Evolutionary conservation across 202 grass and related monocot genomes (phyloP).

Genomic region (Schoenoplectus triqueter): DNA sequence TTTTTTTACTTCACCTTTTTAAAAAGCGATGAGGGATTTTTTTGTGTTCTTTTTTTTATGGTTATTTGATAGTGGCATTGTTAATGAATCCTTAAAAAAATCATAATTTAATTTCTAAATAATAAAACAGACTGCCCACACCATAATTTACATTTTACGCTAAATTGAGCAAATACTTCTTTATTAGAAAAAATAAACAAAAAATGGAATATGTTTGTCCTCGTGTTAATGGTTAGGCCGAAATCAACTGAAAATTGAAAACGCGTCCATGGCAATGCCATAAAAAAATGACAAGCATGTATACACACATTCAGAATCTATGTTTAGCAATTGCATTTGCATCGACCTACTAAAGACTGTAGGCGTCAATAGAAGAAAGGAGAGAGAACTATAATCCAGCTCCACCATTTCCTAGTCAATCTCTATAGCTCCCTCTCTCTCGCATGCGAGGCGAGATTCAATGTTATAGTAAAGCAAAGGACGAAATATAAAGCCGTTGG

Average conservation of each 20-base stretch:
- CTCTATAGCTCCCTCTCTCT: background rate
- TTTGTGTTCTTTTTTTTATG: background rate
- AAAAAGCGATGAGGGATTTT: background rate
- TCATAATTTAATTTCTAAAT: background rate
- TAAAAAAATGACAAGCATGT: background rate
- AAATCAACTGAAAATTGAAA: constrained; percentile 14
- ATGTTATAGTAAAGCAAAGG: background rate
- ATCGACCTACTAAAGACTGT: constrained; percentile 9
- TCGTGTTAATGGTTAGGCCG: constrained; percentile 3
- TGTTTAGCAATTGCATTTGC: constrained; percentile 16
- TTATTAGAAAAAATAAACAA: background rate
- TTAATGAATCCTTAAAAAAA: background rate
- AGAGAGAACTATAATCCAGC: background rate
- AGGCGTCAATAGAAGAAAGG: background rate
- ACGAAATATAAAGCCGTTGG: constrained; percentile 5
- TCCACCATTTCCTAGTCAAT: background rate
- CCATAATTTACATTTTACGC: background rate
- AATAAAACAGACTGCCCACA: background rate
- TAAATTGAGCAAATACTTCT: background rate
- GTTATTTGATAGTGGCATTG: background rate
- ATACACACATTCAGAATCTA: background rate
- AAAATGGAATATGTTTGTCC: background rate
- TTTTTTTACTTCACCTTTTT: background rate
- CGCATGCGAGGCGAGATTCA: background rate
- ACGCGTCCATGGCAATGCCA: background rate